Percentiles rank a stretch among this genome's conserved stretches.
Conservation (phyloP, 768 basidiomycete genomes). For the Panellus pusillus region DNA sequence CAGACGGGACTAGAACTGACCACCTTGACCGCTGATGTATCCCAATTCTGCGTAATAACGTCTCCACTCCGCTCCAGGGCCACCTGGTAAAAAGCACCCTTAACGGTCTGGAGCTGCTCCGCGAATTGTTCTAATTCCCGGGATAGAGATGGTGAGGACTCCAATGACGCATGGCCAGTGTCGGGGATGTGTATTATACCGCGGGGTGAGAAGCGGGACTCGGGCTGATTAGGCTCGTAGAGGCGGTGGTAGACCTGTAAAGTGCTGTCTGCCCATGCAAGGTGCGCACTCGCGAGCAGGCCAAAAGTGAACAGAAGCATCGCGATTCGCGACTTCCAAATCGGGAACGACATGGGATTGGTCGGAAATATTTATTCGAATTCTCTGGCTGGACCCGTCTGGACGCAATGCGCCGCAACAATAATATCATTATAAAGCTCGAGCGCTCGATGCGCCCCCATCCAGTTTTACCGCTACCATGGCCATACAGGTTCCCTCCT, state of each 20-base stretch:
- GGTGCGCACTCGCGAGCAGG: not conserved
- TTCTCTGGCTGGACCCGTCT: conserved; percentile 11
- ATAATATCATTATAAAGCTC: too few relatives aligned
- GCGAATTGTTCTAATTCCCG: conserved; percentile 50
- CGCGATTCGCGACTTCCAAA: not conserved
- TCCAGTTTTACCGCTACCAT: not conserved
- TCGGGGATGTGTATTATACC: conserved; percentile 39
- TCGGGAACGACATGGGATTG: too few relatives aligned
- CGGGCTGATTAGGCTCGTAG: conserved; percentile 43
- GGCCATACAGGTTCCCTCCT: not conserved
- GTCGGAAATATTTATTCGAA: too few relatives aligned
- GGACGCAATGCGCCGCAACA: not conserved
- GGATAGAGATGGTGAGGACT: conserved; percentile 40
- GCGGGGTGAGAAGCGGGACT: conserved; percentile 43
- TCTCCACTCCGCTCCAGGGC: conserved; percentile 55
- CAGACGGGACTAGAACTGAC: conserved; percentile 34
- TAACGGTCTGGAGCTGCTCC: conserved; percentile 34
- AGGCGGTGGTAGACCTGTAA: conserved; percentile 49
- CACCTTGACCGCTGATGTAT: conserved; percentile 60
- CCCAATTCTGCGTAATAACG: conserved; percentile 47
- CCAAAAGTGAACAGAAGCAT: not conserved
- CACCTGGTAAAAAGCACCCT: conserved; percentile 65
- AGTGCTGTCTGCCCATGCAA: conserved; percentile 12
- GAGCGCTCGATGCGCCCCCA: too few relatives aligned
- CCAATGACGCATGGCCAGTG: conserved; percentile 36